Base-by-base conservation (phyloP, 805 yeast genomes). In the Wickerhamiella cacticola region DNA sequence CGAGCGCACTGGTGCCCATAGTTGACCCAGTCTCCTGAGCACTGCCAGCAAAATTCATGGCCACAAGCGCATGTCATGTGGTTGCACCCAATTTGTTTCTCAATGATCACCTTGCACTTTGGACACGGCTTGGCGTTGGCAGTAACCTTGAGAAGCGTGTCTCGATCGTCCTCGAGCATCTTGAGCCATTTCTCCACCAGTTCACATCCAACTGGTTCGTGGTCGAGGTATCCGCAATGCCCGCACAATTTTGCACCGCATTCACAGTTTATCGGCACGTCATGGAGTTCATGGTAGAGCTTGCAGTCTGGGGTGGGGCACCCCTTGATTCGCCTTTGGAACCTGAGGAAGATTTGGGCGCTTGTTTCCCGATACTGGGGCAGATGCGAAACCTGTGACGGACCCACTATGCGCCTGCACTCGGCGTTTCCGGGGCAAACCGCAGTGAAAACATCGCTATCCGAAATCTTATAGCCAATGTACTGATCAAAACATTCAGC, bases 21-120 rank as follows among this genome's bases (percentile, higher is more conserved):
- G 22, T 23, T 43, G 15, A 43, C 34, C 38, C 38, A 43, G 6
- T 33, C 15, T 13, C 46, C 46, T 13, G 24, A 25, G 63, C 98
- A 92, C 34, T 88, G 78, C 98, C 98, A 92, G 63, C 98, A 92
- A 60, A 87, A 92, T 60, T 88, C 84, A 61, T 75, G 65, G 10
- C 62, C 59, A 63, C 98, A 92, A 50, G 75, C 69, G 63, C 98
- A 92, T 1, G 78, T 73, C 95, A 92, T 89, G 65, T 92, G 98
- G 64, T 89, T 89, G 66, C 98, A 92, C 0, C 98, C 98, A 19
- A 96, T 97, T 60, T 82, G 82, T 58, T 89, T 87, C 60, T 92
- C 96, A 53, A 89, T 92, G 24, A 78, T 68, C 1, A 86, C 68
- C 8, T 68, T 67, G 67, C 98, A 92, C 58, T 76, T 75, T 0